These are phyloP conservation scores for Globisporangium paroecandrum DNA, from an alignment of 352 stramenopile genomes.

Conservation along the genomic window DNA sequence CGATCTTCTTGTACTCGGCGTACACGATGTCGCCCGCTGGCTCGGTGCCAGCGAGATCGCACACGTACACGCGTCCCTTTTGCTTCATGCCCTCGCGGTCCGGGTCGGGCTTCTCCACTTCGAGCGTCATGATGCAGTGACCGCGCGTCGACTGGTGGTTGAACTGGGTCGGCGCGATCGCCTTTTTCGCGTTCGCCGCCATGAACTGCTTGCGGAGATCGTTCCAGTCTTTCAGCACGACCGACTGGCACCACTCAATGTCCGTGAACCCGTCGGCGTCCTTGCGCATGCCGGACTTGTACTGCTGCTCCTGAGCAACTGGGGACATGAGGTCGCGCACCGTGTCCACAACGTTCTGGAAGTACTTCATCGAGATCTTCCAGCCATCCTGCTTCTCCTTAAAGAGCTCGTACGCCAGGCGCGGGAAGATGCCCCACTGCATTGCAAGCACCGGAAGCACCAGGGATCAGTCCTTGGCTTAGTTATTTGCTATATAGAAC, in stretches of 20 bases:
- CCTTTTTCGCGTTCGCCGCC: conserved; percentile 89
- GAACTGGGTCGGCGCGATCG: conserved; percentile 93
- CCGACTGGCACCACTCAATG: conserved; percentile 93
- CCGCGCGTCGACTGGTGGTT: conserved; percentile 93
- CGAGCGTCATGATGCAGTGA: conserved; percentile 95
- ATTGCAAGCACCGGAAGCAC: too few species aligned
- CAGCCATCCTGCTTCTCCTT: conserved; percentile 93
- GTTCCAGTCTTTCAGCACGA: conserved; percentile 92
- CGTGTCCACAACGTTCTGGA: conserved; percentile 95
- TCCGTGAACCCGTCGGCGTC: conserved; percentile 94
- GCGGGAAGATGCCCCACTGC: conserved; percentile 90
- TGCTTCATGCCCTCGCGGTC: conserved; percentile 89
- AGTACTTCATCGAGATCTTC: conserved; percentile 98
- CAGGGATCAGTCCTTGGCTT: background rate
- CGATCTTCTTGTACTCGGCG: conserved; percentile 91
- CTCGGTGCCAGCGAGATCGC: conserved; percentile 91
- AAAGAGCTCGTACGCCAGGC: conserved; percentile 92
- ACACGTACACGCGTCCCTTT: conserved; percentile 90
- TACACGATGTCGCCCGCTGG: conserved; percentile 93
- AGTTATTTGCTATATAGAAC: background rate
- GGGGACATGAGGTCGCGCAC: conserved; percentile 94
- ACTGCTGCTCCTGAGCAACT: conserved; percentile 90
- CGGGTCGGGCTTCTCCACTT: conserved; percentile 92
- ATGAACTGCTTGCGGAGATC: conserved; percentile 90
- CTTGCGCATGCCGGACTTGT: conserved; percentile 95